Conservation (phyloP, 306 rosid genomes). For the Sechiopsis laciniata region DNA sequence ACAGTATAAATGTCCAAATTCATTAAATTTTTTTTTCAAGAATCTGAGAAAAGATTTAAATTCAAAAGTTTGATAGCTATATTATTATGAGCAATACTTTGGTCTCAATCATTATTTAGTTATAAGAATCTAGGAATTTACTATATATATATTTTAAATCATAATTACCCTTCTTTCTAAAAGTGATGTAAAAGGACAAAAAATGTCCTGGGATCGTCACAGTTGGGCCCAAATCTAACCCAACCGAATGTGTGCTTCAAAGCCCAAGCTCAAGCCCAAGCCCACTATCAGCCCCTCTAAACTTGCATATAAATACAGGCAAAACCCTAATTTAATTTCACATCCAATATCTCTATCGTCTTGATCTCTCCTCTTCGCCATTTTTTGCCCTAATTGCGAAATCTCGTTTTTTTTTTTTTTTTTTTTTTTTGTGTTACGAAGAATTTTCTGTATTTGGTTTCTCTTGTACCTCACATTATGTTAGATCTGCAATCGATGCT, state of each 20-base stretch:
- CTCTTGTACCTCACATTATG: conserved; percentile 29
- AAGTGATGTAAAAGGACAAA: too few relatives aligned
- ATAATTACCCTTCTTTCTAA: too few relatives aligned
- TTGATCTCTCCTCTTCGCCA: neutral
- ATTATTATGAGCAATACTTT: too few relatives aligned
- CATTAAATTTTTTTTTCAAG: too few relatives aligned
- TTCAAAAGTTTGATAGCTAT: too few relatives aligned
- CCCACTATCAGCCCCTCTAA: neutral
- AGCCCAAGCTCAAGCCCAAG: conserved; percentile 21
- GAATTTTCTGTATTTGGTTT: too few relatives aligned
- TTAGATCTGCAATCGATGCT: neutral
- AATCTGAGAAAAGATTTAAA: too few relatives aligned
- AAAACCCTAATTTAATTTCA: neutral
- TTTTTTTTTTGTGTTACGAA: conserved; percentile 35
- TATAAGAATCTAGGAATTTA: too few relatives aligned
- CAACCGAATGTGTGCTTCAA: neutral
- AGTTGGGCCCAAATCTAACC: neutral
- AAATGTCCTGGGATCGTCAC: neutral
- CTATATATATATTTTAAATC: too few relatives aligned
- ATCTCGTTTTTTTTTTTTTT: too few relatives aligned
- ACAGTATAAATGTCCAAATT: too few relatives aligned
- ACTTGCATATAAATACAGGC: neutral
- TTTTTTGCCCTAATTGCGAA: neutral
- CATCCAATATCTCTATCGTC: neutral
- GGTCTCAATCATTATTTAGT: too few relatives aligned